Conservation (phyloP, 352 stramenopile genomes). For the Phytophthora rubi region DNA sequence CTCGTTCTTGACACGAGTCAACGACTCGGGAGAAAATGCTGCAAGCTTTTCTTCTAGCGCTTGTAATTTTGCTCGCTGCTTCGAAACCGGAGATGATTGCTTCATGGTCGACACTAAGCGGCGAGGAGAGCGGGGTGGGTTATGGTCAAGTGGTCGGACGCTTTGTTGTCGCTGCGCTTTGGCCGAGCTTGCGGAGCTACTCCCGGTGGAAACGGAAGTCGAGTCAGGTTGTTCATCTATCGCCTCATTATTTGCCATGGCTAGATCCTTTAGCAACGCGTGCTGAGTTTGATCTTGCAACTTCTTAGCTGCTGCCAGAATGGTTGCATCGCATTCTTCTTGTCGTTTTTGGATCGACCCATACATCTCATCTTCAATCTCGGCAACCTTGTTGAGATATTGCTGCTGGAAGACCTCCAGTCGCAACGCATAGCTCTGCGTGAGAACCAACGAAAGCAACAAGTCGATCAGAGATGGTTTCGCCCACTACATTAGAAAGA, state of each 20-base stretch:
- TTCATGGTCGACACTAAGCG: slow-evolving; percentile 1
- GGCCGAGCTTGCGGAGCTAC: slow-evolving; percentile 21
- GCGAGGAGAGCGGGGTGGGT: slow-evolving; percentile 8
- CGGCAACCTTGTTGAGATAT: slow-evolving; percentile 57
- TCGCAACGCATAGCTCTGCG: slow-evolving; percentile 57
- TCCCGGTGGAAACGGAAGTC: slow-evolving; percentile 18
- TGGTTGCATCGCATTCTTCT: slow-evolving; percentile 41
- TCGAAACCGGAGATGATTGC: slow-evolving; percentile 50
- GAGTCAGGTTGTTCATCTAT: slow-evolving; percentile 13
- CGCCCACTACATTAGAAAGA: neutral
- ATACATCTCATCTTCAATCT: slow-evolving; percentile 62
- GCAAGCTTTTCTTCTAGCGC: slow-evolving; percentile 63
- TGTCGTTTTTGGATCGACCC: slow-evolving; percentile 52
- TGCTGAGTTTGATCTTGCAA: slow-evolving; percentile 56
- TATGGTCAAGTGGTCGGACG: slow-evolving; percentile 7
- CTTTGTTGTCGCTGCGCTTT: slow-evolving; percentile 7
- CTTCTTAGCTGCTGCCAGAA: slow-evolving; percentile 51
- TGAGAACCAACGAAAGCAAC: neutral
- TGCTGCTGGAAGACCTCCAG: slow-evolving; percentile 72
- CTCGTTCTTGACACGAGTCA: slow-evolving; percentile 48
- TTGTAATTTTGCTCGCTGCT: slow-evolving; percentile 60
- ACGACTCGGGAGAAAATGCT: slow-evolving; percentile 52
- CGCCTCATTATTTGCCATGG: slow-evolving; percentile 3
- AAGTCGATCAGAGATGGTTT: neutral
- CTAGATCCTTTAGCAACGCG: slow-evolving; percentile 32